A percentile compares a stretch with the other conserved stretches of the same genome.
These are phyloP conservation scores for Saccharomyces eubayanus DNA, from an alignment of 805 yeast species.

Conservation along the genomic window DNA sequence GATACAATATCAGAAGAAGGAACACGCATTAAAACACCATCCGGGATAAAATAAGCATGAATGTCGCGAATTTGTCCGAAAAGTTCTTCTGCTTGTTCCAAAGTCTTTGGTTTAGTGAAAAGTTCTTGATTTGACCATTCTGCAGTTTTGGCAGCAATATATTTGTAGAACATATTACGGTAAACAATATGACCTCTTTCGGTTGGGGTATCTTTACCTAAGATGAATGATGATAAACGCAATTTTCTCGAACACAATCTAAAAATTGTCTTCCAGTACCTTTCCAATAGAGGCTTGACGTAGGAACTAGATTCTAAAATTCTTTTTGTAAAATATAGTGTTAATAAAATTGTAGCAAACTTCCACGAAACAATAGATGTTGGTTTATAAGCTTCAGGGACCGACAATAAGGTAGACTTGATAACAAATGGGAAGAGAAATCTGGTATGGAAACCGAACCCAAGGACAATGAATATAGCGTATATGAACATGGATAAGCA, in stretches of 20 bases:
- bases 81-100: slow-evolving; percentile 36
- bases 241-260: slow-evolving; percentile 44
- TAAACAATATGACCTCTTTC: slow-evolving; percentile 67
- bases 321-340: slow-evolving; percentile 23
- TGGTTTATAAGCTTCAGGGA: slow-evolving; percentile 3
- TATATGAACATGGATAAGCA: slow-evolving; percentile 67
- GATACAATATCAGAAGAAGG: slow-evolving; percentile 78
- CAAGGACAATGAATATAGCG: slow-evolving; percentile 59
- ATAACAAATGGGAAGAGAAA: slow-evolving; percentile 34
- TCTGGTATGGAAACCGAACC: slow-evolving; percentile 63
- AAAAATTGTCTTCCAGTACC: slow-evolving; percentile 59
- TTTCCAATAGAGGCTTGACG: slow-evolving; percentile 34
- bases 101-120: slow-evolving; percentile 47
- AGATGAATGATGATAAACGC: slow-evolving; percentile 75
- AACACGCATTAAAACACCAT: slow-evolving; percentile 77
- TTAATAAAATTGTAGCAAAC: slow-evolving; percentile 35
- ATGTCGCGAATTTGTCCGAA: slow-evolving; percentile 37
- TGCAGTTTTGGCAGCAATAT: slow-evolving; percentile 33
- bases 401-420: slow-evolving; percentile 16
- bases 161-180: slow-evolving; percentile 39
- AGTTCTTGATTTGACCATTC: slow-evolving; percentile 41
- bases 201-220: slow-evolving; percentile 50
- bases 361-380: slow-evolving; percentile 7
- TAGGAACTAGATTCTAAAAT: slow-evolving; percentile 21
- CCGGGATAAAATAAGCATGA: slow-evolving; percentile 60